These are phyloP conservation scores for Mycena vitilis DNA, from an alignment of 768 basidiomycete species.

Conservation along the genomic window DNA sequence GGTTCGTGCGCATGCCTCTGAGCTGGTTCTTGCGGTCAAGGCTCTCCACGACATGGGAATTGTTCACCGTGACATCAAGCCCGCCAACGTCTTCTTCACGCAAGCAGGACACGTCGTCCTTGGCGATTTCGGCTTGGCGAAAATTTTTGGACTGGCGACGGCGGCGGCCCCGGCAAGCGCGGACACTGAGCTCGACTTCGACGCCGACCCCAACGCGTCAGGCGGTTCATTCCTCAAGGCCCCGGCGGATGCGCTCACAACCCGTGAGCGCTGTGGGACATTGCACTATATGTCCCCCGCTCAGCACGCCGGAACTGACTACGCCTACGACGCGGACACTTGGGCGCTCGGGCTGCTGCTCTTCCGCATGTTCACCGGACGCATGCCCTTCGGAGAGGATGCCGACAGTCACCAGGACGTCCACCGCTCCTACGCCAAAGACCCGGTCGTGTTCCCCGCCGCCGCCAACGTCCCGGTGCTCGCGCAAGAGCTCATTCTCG, in stretches of 20 bases:
- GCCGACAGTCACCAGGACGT: background rate
- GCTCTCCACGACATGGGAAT: no score
- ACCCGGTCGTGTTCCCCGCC: background rate
- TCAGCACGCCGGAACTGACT: slow-evolving; percentile 3
- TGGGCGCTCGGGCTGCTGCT: slow-evolving; percentile 16
- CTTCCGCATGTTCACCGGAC: slow-evolving; percentile 7
- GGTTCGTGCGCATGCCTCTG: no score
- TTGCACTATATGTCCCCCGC: slow-evolving; percentile 19
- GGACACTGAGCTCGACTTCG: background rate
- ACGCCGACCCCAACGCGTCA: slow-evolving; percentile 2
- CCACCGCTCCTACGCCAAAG: background rate
- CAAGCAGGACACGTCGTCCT: no score
- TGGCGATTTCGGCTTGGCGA: no score
- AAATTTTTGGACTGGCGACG: no score
- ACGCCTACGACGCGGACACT: slow-evolving; percentile 8
- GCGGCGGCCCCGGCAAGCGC: no score
- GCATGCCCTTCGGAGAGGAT: background rate
- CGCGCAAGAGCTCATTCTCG: background rate
- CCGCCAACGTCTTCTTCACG: no score
- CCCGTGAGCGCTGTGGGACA: slow-evolving; percentile 3
- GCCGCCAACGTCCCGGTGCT: background rate
- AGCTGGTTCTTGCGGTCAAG: no score
- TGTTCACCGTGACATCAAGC: no score
- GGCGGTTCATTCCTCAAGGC: slow-evolving; percentile 3
- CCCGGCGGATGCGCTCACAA: background rate